These are phyloP conservation scores for Malus hybrid DNA, from an alignment of 331 rosid species.

Conservation along the genomic window DNA sequence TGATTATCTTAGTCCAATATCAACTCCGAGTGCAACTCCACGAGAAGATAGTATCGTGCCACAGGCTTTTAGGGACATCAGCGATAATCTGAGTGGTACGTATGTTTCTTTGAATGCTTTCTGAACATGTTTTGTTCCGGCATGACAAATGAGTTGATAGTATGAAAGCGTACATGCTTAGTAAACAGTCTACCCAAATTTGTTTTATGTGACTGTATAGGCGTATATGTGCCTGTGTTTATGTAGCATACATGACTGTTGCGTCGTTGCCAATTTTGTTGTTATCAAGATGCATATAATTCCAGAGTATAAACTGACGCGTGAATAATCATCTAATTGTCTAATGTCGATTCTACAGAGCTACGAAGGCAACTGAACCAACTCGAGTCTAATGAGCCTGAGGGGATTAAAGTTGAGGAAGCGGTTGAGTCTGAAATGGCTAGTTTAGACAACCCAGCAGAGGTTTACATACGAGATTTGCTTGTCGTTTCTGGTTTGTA, in stretches of 20 bases:
- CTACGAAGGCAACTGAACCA: slow-evolving; percentile 74
- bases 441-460: slow-evolving; percentile 64
- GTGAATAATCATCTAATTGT: slow-evolving; percentile 20
- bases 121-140: not conserved
- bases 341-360: slow-evolving; percentile 36
- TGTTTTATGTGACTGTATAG: not conserved
- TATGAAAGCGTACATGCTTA: not conserved
- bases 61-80: slow-evolving; percentile 71
- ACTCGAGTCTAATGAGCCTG: slow-evolving; percentile 58
- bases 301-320: not conserved
- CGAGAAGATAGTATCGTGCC: slow-evolving; percentile 52
- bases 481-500: slow-evolving; percentile 86
- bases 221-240: not conserved
- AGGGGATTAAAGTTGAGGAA: slow-evolving; percentile 32
- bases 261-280: too few relatives aligned
- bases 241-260: too few relatives aligned
- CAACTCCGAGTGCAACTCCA: slow-evolving; percentile 73
- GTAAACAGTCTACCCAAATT: not conserved
- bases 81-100: slow-evolving; percentile 79
- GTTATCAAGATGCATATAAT: too few relatives aligned
- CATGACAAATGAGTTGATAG: not conserved
- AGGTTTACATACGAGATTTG: slow-evolving; percentile 75
- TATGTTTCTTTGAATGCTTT: not conserved
- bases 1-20: slow-evolving; percentile 66
- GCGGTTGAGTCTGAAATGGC: slow-evolving; percentile 39